Conservation (phyloP, 257 asterid genomes). For the Ophiorrhiza pumila region DNA sequence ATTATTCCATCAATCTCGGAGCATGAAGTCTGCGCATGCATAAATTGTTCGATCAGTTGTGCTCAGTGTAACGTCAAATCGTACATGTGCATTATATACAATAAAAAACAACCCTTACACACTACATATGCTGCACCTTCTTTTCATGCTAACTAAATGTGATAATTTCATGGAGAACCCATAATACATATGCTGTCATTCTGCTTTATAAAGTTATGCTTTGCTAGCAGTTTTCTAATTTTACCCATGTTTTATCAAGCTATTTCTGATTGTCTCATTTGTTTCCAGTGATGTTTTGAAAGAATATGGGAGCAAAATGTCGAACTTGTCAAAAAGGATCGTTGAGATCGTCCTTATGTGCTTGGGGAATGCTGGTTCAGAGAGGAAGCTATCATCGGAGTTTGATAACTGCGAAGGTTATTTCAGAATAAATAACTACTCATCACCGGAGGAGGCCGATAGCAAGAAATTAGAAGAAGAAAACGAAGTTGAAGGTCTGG, state of each 20-base stretch:
- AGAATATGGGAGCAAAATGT: constrained; percentile 62
- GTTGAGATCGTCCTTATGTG: constrained; percentile 39
- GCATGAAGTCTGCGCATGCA: too few relatives aligned
- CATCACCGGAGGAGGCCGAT: constrained; percentile 24
- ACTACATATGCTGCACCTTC: too few relatives aligned
- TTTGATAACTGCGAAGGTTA: constrained; percentile 61
- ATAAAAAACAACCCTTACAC: too few relatives aligned
- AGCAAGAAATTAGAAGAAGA: constrained; percentile 11
- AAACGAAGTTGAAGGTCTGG: constrained; percentile 55
- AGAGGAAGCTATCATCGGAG: constrained; percentile 37
- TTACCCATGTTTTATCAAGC: background rate
- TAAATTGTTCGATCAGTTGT: too few relatives aligned
- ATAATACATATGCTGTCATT: too few relatives aligned
- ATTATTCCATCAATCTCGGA: too few relatives aligned
- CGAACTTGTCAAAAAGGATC: constrained; percentile 39
- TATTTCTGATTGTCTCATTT: background rate
- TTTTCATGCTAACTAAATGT: too few relatives aligned
- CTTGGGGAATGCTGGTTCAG: constrained; percentile 33
- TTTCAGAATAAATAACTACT: constrained; percentile 61
- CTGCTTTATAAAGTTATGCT: too few relatives aligned
- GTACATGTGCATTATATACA: background rate
- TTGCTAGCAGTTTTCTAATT: too few relatives aligned
- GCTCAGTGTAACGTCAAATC: too few relatives aligned
- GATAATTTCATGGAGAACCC: too few relatives aligned
- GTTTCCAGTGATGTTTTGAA: constrained; percentile 21